Evolutionary conservation across 768 basidiomycete species (phyloP), one percentile per base, ranked within the genome.

Genomic region (Russula brevipes): DNA sequence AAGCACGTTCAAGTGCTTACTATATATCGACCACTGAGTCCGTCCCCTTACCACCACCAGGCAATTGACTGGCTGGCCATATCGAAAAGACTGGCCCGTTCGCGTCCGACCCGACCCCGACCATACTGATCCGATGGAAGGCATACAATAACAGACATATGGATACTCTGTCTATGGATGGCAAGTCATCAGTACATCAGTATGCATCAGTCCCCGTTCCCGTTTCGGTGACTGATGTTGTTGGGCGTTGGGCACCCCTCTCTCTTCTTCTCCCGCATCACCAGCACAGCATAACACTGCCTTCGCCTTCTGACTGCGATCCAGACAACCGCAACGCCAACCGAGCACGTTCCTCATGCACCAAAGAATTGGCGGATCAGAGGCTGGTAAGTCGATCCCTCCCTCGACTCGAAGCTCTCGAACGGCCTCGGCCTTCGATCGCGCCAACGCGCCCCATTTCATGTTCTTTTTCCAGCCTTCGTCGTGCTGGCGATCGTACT

Each of bases 401-500:
- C 44, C 24, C 24, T 24, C 24, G 24, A 24, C 24, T 24, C 24
- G 24, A 24, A 24, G 24, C 16, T n/a, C 4, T 30, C 5, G 19
- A 10, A 8, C 14, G 1, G 16, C 42, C 12, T 24, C 24, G 24
- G 24, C 24, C 24, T 24, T 24, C 24, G 24, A 14, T 53, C 52
- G 31, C 45, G 42, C 39, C 51, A 36, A 59, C 41, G 1, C 41
- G 11, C 30, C 30, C 4, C 14, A 7, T 19, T 17, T n/a, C 24
- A 24, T 24, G 24, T 65, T 30, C 4, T 35, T 35, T 30, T 24
- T 24, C 24, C 19, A 68, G 67, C 59, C 9, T 89, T 89, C 74
- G 80, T 88, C 66, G 83, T 74, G 4, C 73, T 88, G 44, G 77
- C 88, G 45, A 80, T 87, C 42, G 72, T 76, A 47, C 78, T 89